These are phyloP conservation scores for Fusarium mangiferae DNA, from an alignment of 2,329 filamentous ascomycete genomes.

Conservation along the genomic window DNA sequence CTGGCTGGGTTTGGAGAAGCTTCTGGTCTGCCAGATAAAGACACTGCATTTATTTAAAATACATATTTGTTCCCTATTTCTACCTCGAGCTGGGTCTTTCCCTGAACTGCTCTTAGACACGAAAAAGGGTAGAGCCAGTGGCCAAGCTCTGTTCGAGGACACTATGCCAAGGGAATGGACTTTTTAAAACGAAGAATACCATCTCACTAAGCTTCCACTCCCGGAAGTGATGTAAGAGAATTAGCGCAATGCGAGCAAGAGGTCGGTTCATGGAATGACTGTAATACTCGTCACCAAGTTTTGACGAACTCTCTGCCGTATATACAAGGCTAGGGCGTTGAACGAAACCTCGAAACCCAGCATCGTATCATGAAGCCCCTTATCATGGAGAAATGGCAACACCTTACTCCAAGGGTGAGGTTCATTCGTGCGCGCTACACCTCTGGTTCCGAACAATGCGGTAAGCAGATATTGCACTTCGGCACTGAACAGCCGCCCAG, in stretches of 20 bases:
- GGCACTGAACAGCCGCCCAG: neutral
- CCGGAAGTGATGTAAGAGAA: accelerated
- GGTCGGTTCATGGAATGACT: neutral
- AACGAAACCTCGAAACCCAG: neutral
- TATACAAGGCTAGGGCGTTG: neutral
- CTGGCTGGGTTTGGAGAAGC: neutral
- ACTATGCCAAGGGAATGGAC: neutral
- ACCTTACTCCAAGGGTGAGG: neutral
- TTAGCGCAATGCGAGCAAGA: neutral
- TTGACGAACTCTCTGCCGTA: neutral
- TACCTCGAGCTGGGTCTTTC: neutral
- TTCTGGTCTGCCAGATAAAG: neutral
- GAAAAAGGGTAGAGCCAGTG: neutral
- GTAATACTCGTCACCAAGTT: too few relatives aligned
- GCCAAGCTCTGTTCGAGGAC: neutral
- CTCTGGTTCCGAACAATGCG: too few relatives aligned
- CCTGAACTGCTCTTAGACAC: neutral
- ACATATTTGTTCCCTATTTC: neutral
- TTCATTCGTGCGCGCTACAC: neutral
- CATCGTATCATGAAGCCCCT: neutral
- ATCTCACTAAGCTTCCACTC: neutral
- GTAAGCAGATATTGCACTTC: neutral
- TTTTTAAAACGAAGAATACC: neutral
- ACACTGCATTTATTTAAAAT: accelerated
- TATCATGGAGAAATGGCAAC: neutral